Evolutionary conservation across 176 grass and related monocot species (phyloP).

Genomic region (Eragrostis nindensis): DNA sequence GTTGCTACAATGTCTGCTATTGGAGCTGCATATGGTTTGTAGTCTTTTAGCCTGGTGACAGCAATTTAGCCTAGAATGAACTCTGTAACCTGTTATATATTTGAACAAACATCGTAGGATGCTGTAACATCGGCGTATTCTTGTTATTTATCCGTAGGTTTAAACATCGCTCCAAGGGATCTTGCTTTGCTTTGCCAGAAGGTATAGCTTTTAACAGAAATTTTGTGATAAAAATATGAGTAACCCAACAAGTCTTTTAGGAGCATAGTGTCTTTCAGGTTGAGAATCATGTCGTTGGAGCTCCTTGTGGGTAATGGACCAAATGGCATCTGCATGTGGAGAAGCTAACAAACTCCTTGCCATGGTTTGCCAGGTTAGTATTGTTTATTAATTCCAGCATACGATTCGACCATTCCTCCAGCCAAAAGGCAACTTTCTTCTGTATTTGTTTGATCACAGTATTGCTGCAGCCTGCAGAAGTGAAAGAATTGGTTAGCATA

Average conservation of each 20-base stretch:
- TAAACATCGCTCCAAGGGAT: conserved; percentile 81
- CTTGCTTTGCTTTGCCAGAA: conserved; percentile 98
- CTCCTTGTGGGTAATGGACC: conserved; percentile 97
- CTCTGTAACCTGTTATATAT: conserved; percentile 13
- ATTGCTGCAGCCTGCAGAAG: conserved; percentile 86
- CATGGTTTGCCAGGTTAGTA: conserved; percentile 92
- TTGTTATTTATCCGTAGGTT: conserved; percentile 54
- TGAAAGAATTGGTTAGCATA: conserved; percentile 89
- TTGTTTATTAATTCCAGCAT: not conserved
- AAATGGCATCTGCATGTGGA: conserved; percentile 96
- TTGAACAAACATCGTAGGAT: conserved; percentile 9
- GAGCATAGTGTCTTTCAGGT: conserved; percentile 49
- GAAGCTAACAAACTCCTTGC: conserved; percentile 98
- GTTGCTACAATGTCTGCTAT: conserved; percentile 90
- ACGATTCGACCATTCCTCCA: conserved; percentile 18
- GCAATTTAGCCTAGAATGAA: conserved; percentile 16
- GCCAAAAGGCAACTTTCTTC: conserved; percentile 19
- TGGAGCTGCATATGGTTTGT: conserved; percentile 77
- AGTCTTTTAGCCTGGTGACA: not conserved
- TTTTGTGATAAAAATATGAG: not conserved
- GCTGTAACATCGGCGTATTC: not conserved
- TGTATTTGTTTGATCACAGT: conserved; percentile 39
- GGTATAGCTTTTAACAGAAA: conserved; percentile 44
- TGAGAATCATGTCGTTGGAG: conserved; percentile 96
- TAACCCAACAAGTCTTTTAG: conserved; percentile 24